These are phyloP conservation scores for Polyporus arcularius DNA, from an alignment of 768 basidiomycete genomes.

Conservation along the genomic window DNA sequence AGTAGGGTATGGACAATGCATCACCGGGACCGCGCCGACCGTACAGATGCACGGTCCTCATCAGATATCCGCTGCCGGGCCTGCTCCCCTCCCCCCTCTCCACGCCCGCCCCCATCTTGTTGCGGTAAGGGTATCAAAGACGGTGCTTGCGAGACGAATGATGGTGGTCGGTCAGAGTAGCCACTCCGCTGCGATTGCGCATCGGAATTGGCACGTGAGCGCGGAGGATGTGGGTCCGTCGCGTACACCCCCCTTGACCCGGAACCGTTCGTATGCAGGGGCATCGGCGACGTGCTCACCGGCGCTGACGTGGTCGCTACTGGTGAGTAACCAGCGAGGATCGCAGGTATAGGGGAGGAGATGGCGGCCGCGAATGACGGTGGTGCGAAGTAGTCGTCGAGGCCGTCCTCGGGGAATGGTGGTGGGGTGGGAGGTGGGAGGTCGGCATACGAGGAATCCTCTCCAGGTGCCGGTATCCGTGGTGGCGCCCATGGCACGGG, in stretches of 20 bases:
- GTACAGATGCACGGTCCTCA: slow-evolving; percentile 16
- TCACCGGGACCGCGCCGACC: slow-evolving; percentile 17
- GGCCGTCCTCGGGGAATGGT: slow-evolving; percentile 15
- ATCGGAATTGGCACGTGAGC: slow-evolving; percentile 15
- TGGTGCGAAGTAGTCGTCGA: slow-evolving; percentile 23
- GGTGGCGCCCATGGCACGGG: slow-evolving; percentile 18
- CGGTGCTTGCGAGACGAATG: slow-evolving; percentile 22
- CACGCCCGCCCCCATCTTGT: neutral
- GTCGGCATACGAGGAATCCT: slow-evolving; percentile 24
- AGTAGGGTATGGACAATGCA: slow-evolving; percentile 13
- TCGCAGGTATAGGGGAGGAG: slow-evolving; percentile 28
- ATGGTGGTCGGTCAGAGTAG: slow-evolving; percentile 22
- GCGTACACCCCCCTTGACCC: slow-evolving; percentile 16
- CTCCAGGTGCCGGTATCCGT: slow-evolving; percentile 17
- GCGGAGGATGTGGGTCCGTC: slow-evolving; percentile 7
- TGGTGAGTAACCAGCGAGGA: slow-evolving; percentile 24
- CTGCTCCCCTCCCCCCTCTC: neutral
- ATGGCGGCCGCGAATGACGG: slow-evolving; percentile 30
- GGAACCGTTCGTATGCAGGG: slow-evolving; percentile 11
- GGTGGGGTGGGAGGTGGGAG: slow-evolving; percentile 23
- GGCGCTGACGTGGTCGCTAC: slow-evolving; percentile 13
- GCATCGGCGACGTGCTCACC: slow-evolving; percentile 16
- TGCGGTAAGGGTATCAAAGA: slow-evolving; percentile 14
- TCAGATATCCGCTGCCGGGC: slow-evolving; percentile 8
- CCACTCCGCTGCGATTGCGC: slow-evolving; percentile 13